Base-by-base conservation (phyloP, 2,329 filamentous ascomycete genomes). In the Botryosphaeria dothidea region DNA sequence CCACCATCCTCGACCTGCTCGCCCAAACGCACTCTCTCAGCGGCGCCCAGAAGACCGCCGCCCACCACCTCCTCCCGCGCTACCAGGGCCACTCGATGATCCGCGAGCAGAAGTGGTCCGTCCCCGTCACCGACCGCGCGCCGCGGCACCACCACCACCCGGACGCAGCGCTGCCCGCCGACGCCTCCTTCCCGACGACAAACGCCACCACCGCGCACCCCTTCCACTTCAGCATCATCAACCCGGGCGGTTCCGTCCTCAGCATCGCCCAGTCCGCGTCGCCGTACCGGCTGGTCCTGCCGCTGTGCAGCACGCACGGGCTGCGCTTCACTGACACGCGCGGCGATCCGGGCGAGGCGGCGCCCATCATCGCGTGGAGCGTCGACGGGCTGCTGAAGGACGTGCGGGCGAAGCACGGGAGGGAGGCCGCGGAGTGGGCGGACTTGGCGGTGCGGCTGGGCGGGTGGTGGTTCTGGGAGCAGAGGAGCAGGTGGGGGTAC, bases 41-140 rank as follows among this genome's bases (percentile, higher is more conserved):
- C 64, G 38, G 31, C 2, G 65, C 70, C 19, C 75, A 77, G 54
- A 69, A 69, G 2, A 64, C 69, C 1, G 74, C 74, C 1, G 79
- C 79, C n/a, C 69, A 71, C 5, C 75, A 80, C 60, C 70, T 83
- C 3, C 73, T 80, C 9, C 74, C 78, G 19, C 73, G 81, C 46
- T 82, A 82, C 69, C 78, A 83, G 72, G 80, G 79, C 11, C 81
- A 82, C 67, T 82, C 80, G 0, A 73, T 82, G n/a, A 76, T 82
- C 57, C 77, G 81, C 8, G 23, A 46, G 25, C 56, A 31, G 31
- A 11, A 8, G 1, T 56, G 52, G 52, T 7, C 11, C 31, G 52
- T 56, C n/a, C 52, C 52, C 11, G 19, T 27, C 5, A 6, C 34
- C 34, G n/a, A 21, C 49, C 46, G 13, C 51, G 19, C n/a, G 23